Evolutionary conservation across 208 protist species (phyloP).

Genomic region (Acanthamoeba triangularis): DNA sequence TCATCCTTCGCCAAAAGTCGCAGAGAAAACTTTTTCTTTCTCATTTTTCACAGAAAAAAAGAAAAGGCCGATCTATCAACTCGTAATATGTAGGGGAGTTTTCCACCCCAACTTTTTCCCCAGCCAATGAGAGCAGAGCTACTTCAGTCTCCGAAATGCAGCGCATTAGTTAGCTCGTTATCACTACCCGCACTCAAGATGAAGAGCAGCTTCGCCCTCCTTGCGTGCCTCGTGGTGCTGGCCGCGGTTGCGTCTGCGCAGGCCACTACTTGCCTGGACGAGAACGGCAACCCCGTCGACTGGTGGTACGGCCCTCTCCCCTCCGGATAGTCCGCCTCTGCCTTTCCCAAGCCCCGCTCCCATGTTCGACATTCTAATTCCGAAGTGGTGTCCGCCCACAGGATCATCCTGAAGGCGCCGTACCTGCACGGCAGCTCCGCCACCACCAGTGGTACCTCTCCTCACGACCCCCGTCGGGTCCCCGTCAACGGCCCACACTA

Average conservation of each 20-base stretch:
- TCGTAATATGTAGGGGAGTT: too few species aligned
- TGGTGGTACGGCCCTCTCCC: conserved; percentile 78
- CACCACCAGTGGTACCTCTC: not conserved
- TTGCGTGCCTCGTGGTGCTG: not conserved
- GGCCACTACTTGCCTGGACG: conserved; percentile 77
- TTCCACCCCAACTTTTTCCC: too few species aligned
- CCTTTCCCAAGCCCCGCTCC: not conserved
- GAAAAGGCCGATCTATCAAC: too few species aligned
- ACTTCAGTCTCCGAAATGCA: too few species aligned
- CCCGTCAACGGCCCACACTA: not conserved
- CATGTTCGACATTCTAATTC: not conserved
- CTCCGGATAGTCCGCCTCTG: not conserved
- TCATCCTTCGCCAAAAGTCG: not conserved
- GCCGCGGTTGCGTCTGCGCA: not conserved
- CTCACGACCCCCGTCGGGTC: not conserved
- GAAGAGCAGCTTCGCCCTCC: not conserved
- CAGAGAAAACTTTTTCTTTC: too few species aligned
- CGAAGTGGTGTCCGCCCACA: not conserved
- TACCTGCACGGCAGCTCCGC: not conserved
- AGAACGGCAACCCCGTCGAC: conserved; percentile 81
- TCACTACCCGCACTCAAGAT: too few species aligned
- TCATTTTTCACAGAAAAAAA: too few species aligned
- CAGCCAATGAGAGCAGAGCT: too few species aligned
- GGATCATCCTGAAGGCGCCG: conserved; percentile 44
- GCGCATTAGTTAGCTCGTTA: too few species aligned